Evolutionary conservation across 257 asterid species (phyloP), one percentile per base, ranked within the genome.

Genomic region (Solanum bulbocastanum): DNA sequence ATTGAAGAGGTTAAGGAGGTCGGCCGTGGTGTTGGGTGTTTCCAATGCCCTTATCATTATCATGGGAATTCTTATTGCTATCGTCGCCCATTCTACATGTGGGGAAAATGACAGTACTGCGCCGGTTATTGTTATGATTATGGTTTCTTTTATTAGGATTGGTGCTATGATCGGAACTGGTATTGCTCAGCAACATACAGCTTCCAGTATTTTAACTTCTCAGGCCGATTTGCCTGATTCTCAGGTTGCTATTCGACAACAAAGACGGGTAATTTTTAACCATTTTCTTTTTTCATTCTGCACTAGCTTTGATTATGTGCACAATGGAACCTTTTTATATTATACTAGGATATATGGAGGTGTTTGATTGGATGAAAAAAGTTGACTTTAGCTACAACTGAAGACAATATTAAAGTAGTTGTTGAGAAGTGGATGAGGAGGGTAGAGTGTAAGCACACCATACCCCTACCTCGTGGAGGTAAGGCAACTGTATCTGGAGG

Each of bases 101-200:
- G 36, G 74, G n/a, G n/a, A 44, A 8, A 23, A 58, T 16, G 30
- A 46, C 16, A 23, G 68, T 69, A 14, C 65, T 35, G 35, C 71
- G 0, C 83, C 89, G 1, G 15, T 89, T 20, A 6, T 83, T 4
- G n/a, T 87, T 13, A 30, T 62, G 33, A 75, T 87, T 62, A 32
- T 87, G 73, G 91, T 37, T 13, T 60, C 88, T 30, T 33, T 87
- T 23, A 13, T 44, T 4, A 74, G 91, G 10, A 39, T 89, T 62
- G 86, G 52, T 60, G 81, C 87, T 73, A 89, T 89, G 91, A 83
- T 89, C 46, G 78, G 75, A 2, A 84, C 88, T 73, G 89, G 72
- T n/a, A 14, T 87, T 23, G 86, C 87, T 5, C 91, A 89, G 37
- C 88, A 65, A 72, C 88, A 84, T 42, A 44, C 84, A 32, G 91